phyloP scores from a whole-genome alignment of 78 protist genomes.

The Monosiga brevicollis region DNA sequence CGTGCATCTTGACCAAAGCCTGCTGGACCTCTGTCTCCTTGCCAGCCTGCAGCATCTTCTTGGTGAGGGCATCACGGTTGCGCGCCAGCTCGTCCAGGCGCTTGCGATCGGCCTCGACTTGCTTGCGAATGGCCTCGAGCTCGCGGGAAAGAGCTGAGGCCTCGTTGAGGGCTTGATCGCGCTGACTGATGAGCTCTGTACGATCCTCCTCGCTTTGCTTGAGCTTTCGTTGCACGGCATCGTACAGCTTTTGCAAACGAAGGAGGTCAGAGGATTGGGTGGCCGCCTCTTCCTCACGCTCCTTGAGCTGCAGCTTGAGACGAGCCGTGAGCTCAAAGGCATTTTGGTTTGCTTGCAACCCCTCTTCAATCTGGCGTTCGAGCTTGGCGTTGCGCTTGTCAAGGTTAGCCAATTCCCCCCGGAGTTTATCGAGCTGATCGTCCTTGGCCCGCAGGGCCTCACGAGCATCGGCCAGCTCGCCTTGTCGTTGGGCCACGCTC shows the following conservation, averaged over 20 bases:
- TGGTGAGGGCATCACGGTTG: slow-evolving; percentile 18
- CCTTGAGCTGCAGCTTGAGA: neutral
- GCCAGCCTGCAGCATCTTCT: slow-evolving; percentile 5
- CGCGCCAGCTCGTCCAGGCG: slow-evolving; percentile 9
- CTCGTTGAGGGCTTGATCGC: neutral
- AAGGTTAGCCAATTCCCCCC: neutral
- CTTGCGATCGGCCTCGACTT: neutral
- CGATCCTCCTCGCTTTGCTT: slow-evolving; percentile 22
- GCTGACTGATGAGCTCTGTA: neutral
- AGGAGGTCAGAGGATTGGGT: neutral
- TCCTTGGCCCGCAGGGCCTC: neutral
- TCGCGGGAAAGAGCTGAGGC: neutral
- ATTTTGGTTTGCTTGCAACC: neutral
- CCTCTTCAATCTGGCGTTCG: neutral
- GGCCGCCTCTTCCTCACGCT: neutral
- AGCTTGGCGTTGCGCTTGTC: neutral
- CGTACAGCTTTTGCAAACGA: neutral
- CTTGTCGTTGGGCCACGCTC: too few species aligned
- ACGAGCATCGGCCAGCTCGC: neutral
- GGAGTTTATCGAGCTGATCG: neutral
- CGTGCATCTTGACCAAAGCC: slow-evolving; percentile 16
- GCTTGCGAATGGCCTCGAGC: slow-evolving; percentile 17
- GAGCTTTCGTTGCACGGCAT: slow-evolving; percentile 17
- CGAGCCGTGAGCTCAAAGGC: neutral
- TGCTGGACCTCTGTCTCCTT: slow-evolving; percentile 10